These are phyloP conservation scores for Pulveroboletus sp. DNA, from an alignment of 768 basidiomycete genomes.

Conservation along the genomic window DNA sequence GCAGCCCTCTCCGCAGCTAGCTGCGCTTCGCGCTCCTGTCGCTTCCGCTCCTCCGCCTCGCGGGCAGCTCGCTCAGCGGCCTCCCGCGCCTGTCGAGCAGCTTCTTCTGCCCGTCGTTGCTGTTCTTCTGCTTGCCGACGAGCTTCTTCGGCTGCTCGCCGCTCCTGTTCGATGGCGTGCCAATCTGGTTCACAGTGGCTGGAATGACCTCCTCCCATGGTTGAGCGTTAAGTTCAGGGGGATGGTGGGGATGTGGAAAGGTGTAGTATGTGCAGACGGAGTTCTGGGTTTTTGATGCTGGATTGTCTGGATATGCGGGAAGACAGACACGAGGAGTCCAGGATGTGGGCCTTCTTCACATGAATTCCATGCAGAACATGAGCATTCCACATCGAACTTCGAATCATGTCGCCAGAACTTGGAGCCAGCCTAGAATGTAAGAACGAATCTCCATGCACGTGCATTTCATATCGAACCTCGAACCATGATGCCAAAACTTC, in stretches of 20 bases:
- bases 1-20: conserved; percentile 23
- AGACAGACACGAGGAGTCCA: conserved; percentile 4
- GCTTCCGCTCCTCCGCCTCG: conserved; percentile 19
- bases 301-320: not conserved
- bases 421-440: not conserved
- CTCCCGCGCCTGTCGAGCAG: conserved; percentile 19
- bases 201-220: conserved; percentile 29
- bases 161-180: conserved; percentile 20
- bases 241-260: not conserved
- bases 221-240: not conserved
- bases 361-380: not conserved
- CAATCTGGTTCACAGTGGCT: conserved; percentile 22
- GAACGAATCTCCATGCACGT: not conserved
- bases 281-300: not conserved
- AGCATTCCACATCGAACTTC: too few species aligned
- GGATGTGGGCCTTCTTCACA: too few species aligned
- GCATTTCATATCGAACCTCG: too few species aligned
- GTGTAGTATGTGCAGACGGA: not conserved
- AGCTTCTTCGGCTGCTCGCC: conserved; percentile 16
- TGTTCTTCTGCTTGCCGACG: conserved; percentile 22
- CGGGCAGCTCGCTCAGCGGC: conserved; percentile 23
- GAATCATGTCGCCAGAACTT: too few species aligned
- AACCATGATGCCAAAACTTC: too few species aligned
- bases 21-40: conserved; percentile 13
- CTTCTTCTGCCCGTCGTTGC: conserved; percentile 15